Conservation (phyloP, 2,329 filamentous ascomycete genomes). For the Myrmaecium sp. region DNA sequence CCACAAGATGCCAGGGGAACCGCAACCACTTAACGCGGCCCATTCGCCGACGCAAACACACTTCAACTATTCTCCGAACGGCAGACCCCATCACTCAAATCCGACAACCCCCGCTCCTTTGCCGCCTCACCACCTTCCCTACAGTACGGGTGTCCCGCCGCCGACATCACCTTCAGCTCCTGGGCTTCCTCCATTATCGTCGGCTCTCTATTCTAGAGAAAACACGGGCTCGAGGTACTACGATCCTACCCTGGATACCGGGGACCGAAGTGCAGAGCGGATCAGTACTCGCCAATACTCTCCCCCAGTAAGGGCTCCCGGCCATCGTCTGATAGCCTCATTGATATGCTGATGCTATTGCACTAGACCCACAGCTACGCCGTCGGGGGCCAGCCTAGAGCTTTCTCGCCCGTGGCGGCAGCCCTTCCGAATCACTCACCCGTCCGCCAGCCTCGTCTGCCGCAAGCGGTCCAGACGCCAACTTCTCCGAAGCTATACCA, state of each 20-base stretch:
- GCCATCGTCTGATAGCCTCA: neutral
- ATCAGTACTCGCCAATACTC: constrained; percentile 16
- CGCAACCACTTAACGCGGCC: constrained; percentile 16
- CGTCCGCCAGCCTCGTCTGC: constrained; percentile 19
- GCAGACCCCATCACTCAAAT: constrained; percentile 17
- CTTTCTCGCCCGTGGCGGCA: constrained; percentile 17
- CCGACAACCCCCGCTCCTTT: constrained; percentile 17
- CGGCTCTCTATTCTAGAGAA: constrained; percentile 22
- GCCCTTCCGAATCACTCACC: constrained; percentile 18
- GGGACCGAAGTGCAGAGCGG: constrained; percentile 16
- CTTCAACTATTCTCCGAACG: constrained; percentile 12
- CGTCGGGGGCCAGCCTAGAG: constrained; percentile 14
- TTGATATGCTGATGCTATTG: constrained; percentile 1
- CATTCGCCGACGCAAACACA: constrained; percentile 19
- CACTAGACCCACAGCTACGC: constrained; percentile 13
- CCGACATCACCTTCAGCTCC: constrained; percentile 20
- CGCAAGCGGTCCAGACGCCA: constrained; percentile 21
- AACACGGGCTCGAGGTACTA: constrained; percentile 29
- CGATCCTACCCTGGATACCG: constrained; percentile 31
- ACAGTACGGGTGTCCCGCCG: too few relatives aligned
- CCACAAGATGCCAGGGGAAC: constrained; percentile 17
- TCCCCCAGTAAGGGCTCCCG: constrained; percentile 11
- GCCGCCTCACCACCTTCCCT: constrained; percentile 11
- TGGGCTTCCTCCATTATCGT: constrained; percentile 23
- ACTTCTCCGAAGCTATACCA: constrained; percentile 20